These are phyloP conservation scores for Cenchrus fungigraminus DNA, from an alignment of 176 grass and related monocot species.

Conservation along the genomic window DNA sequence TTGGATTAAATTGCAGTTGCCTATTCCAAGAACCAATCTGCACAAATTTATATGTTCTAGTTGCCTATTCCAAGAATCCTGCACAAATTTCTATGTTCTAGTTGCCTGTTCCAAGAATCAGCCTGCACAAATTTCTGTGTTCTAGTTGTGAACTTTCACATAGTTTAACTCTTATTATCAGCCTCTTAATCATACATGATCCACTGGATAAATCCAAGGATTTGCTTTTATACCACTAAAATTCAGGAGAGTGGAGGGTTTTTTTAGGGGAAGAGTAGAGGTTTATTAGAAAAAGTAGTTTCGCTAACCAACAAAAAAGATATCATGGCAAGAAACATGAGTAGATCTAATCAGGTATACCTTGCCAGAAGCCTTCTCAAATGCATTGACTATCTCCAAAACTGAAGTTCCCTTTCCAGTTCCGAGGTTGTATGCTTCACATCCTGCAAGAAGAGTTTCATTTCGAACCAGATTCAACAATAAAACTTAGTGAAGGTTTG, in stretches of 20 bases:
- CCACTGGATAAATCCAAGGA: neutral
- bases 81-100: neutral
- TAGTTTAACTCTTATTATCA: no score
- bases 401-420: conserved; percentile 94
- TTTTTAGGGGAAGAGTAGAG: neutral
- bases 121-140: no score
- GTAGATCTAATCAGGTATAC: conserved; percentile 43
- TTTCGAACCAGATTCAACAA: conserved; percentile 22
- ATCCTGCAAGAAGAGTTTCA: conserved; percentile 59
- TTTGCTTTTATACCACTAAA: conserved; percentile 21
- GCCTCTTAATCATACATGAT: neutral
- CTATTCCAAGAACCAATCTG: neutral
- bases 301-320: conserved; percentile 27
- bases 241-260: neutral
- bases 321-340: conserved; percentile 13
- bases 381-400: conserved; percentile 95
- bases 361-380: conserved; percentile 96
- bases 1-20: neutral
- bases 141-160: no score
- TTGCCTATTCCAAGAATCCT: no score
- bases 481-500: conserved; percentile 13
- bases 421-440: conserved; percentile 92
- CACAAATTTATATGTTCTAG: neutral
- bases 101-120: no score
- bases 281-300: conserved; percentile 18